A percentile compares a stretch with the other conserved stretches of the same genome.
phyloP scores from a whole-genome alignment of 257 asterid genomes.

The Fraxinus americana region DNA sequence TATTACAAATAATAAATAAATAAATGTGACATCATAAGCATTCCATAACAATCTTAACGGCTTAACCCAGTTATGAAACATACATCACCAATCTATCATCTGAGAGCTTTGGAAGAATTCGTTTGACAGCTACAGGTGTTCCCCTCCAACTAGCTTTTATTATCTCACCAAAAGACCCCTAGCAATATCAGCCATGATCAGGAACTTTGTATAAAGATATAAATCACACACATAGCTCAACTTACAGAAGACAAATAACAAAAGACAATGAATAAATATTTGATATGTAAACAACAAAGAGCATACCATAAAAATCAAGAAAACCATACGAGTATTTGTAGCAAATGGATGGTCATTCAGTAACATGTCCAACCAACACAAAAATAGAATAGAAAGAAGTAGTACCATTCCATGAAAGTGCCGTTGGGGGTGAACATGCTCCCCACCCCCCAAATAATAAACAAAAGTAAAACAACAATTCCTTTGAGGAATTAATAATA shows the following conservation, averaged over 20 bases:
- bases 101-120: conserved; percentile 93
- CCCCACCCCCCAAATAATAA: neutral
- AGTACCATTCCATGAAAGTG: neutral
- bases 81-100: conserved; percentile 96
- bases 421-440: too few relatives aligned
- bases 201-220: conserved; percentile 23
- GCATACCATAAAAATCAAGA: conserved; percentile 7
- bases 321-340: neutral
- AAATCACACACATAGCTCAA: conserved; percentile 12
- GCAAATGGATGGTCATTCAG: conserved; percentile 28
- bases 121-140: conserved; percentile 95
- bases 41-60: conserved; percentile 10
- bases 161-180: conserved; percentile 99
- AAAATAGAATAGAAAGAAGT: neutral
- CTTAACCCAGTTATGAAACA: conserved; percentile 28
- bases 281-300: neutral
- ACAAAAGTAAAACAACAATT: neutral
- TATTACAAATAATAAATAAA: neutral
- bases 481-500: neutral
- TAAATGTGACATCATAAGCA: conserved; percentile 15
- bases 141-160: conserved; percentile 93
- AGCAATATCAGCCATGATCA: conserved; percentile 40
- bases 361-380: conserved; percentile 32
- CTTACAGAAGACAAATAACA: neutral
- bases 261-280: neutral